Conservation (phyloP, 352 stramenopile genomes). For the Pilasporangium apinafurcum region DNA sequence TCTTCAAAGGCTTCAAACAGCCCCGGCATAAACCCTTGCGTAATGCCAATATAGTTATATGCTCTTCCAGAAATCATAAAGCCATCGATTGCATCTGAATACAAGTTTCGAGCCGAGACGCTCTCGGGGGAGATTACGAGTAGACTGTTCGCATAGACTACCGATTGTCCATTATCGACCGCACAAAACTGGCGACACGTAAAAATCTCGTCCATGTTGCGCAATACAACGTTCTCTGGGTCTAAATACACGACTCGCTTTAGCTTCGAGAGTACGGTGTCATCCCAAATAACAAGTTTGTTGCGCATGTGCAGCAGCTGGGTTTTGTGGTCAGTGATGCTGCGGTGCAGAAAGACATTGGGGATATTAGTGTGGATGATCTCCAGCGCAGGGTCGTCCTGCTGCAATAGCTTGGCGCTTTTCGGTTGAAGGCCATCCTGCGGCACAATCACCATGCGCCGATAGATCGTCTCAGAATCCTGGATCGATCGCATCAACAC, state of each 20-base stretch:
- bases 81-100: slow-evolving; percentile 75
- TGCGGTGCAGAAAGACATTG: slow-evolving; percentile 61
- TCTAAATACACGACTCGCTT: slow-evolving; percentile 76
- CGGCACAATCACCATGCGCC: slow-evolving; percentile 63
- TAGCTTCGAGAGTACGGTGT: slow-evolving; percentile 49
- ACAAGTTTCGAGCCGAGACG: slow-evolving; percentile 59
- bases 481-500: slow-evolving; percentile 16
- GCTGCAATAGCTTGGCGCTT: slow-evolving; percentile 27
- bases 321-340: slow-evolving; percentile 51
- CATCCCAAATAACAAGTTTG: slow-evolving; percentile 78
- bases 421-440: slow-evolving; percentile 42
- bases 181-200: slow-evolving; percentile 71
- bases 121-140: slow-evolving; percentile 73
- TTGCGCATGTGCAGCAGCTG: slow-evolving; percentile 81
- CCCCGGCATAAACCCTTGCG: slow-evolving; percentile 69
- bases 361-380: slow-evolving; percentile 55
- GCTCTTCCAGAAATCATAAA: slow-evolving; percentile 78
- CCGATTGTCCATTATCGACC: slow-evolving; percentile 74
- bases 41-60: slow-evolving; percentile 83
- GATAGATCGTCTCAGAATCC: slow-evolving; percentile 61
- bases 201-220: slow-evolving; percentile 82
- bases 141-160: slow-evolving; percentile 79
- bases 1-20: slow-evolving; percentile 81
- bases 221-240: slow-evolving; percentile 71
- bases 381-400: slow-evolving; percentile 58